These are phyloP conservation scores for Hyphopichia buzzinii DNA, from an alignment of 1,139 yeast genomes.

Conservation along the genomic window DNA sequence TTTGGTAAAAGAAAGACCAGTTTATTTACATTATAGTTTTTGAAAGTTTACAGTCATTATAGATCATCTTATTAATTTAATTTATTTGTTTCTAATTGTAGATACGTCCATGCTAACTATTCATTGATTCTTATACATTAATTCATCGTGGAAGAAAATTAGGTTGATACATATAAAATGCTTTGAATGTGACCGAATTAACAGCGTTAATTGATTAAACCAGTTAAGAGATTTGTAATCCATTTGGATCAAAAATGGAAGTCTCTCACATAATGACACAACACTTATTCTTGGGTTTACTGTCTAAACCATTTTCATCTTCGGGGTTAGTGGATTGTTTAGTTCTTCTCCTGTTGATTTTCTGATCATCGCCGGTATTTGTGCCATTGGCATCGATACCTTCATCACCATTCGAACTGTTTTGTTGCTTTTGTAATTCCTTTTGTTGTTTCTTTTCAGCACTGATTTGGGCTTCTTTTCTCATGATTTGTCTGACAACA, in stretches of 20 bases:
- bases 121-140: too few species aligned
- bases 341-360: constrained; percentile 8
- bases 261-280: constrained; percentile 16
- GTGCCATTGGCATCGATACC: constrained; percentile 2
- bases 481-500: constrained; percentile 83
- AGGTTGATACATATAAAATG: background rate
- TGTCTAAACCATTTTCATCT: constrained; percentile 6
- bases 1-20: constrained; percentile 88
- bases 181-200: background rate
- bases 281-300: constrained; percentile 15
- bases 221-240: constrained; percentile 1
- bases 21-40: constrained; percentile 71
- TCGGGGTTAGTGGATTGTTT: constrained; percentile 10
- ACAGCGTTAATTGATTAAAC: constrained; percentile 4
- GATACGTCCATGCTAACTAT: too few species aligned
- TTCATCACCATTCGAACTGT: constrained; percentile 6
- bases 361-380: constrained; percentile 1
- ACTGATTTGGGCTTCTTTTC: constrained; percentile 59
- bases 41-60: background rate
- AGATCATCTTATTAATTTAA: too few species aligned
- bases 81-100: too few species aligned
- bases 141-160: background rate
- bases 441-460: constrained; percentile 50
- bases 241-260: background rate
- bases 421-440: constrained; percentile 34